Conservation (phyloP, 208 protist genomes). For the Leptomonas seymouri region DNA sequence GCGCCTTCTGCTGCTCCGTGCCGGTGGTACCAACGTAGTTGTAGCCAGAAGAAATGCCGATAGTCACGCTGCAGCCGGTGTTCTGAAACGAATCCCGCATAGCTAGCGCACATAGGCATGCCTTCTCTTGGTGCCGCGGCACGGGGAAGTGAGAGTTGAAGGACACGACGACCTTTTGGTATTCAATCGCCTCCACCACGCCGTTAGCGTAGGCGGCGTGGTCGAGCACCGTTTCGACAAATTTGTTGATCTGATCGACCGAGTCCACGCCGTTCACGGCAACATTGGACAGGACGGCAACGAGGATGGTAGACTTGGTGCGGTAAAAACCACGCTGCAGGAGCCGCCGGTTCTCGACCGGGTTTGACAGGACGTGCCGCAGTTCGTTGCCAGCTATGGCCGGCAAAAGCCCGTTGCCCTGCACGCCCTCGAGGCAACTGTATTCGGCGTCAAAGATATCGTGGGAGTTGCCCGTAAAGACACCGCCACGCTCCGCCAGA, state of each 20-base stretch:
- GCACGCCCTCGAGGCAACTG: neutral
- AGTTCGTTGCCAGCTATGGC: constrained; percentile 17
- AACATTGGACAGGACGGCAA: constrained; percentile 35
- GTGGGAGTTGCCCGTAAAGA: neutral
- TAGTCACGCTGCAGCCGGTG: constrained; percentile 31
- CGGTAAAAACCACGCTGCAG: constrained; percentile 32
- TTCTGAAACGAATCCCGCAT: constrained; percentile 41
- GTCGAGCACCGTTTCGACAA: constrained; percentile 41
- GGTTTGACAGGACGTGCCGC: constrained; percentile 16
- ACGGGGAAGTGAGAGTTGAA: constrained; percentile 68
- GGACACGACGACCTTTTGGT: constrained; percentile 41
- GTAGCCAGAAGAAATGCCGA: constrained; percentile 51
- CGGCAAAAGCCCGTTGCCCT: constrained; percentile 8
- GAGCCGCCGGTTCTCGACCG: constrained; percentile 28
- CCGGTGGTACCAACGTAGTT: constrained; percentile 58
- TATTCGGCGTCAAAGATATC: neutral
- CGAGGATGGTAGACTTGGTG: constrained; percentile 60
- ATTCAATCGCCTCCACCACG: constrained; percentile 57
- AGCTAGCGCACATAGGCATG: constrained; percentile 56
- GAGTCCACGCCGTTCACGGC: constrained; percentile 21
- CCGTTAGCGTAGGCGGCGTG: constrained; percentile 38
- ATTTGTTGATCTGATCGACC: constrained; percentile 44
- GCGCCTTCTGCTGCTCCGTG: constrained; percentile 58
- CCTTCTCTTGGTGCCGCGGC: constrained; percentile 57
- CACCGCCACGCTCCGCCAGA: neutral